Conservation (phyloP, 2,329 filamentous ascomycete species). For the Epicoccum nigrum region DNA sequence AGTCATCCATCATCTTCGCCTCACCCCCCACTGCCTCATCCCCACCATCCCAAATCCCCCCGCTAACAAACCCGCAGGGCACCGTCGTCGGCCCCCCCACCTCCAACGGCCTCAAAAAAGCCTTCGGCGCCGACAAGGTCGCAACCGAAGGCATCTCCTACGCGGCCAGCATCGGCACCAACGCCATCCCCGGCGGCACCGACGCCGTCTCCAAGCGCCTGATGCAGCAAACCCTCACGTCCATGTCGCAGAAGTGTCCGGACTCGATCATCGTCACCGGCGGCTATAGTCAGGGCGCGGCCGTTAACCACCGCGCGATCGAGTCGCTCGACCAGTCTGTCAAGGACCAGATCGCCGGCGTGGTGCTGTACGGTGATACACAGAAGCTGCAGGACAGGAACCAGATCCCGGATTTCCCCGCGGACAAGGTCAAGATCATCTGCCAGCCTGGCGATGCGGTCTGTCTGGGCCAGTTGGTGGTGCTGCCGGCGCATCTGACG, state of each 20-base stretch:
- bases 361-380: slow-evolving; percentile 56
- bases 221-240: slow-evolving; percentile 31
- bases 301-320: slow-evolving; percentile 45
- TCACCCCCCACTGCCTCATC: no score
- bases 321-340: slow-evolving; percentile 32
- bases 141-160: slow-evolving; percentile 45
- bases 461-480: slow-evolving; percentile 53
- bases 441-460: slow-evolving; percentile 60
- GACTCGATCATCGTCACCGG: slow-evolving; percentile 40
- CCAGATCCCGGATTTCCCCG: slow-evolving; percentile 51
- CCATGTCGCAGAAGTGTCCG: slow-evolving; percentile 41
- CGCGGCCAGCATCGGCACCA: slow-evolving; percentile 34
- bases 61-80: slow-evolving; percentile 40
- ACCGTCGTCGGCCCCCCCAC: slow-evolving; percentile 40
- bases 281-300: slow-evolving; percentile 44
- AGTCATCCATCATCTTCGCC: background rate
- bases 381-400: slow-evolving; percentile 49
- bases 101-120: slow-evolving; percentile 37
- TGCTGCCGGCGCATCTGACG: slow-evolving; percentile 40
- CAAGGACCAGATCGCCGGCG: slow-evolving; percentile 47
- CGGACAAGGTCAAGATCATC: slow-evolving; percentile 54
- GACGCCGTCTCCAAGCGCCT: slow-evolving; percentile 27
- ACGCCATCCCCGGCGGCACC: slow-evolving; percentile 40
- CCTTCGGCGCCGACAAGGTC: slow-evolving; percentile 34
- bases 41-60: no score